phyloP scores from a whole-genome alignment of 495 filamentous ascomycete genomes.

The Chaetomium cochliodes region DNA sequence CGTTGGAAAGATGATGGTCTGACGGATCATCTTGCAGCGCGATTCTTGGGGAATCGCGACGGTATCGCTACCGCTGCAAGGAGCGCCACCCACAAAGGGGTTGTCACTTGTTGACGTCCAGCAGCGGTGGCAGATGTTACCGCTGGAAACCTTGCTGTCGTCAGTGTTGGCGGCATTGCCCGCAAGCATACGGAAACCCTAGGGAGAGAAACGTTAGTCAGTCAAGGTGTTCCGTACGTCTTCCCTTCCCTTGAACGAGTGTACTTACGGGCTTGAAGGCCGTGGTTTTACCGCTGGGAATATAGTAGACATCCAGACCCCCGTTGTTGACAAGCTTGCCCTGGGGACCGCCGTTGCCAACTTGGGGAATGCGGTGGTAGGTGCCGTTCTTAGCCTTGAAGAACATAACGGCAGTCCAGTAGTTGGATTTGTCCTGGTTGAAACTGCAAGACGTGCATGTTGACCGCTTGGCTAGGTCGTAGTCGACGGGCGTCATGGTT shows the following conservation, averaged over 20 bases:
- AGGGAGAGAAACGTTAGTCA: slow-evolving; percentile 37
- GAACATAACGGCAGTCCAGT: slow-evolving; percentile 73
- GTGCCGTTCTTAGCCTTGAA: slow-evolving; percentile 63
- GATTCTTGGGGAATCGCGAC: slow-evolving; percentile 53
- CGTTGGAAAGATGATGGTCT: slow-evolving; percentile 59
- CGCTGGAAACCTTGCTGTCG: slow-evolving; percentile 46
- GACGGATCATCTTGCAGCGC: slow-evolving; percentile 56
- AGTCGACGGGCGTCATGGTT: slow-evolving; percentile 57
- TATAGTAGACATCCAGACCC: slow-evolving; percentile 48
- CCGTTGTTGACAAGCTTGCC: slow-evolving; percentile 68
- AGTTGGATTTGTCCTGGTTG: slow-evolving; percentile 70
- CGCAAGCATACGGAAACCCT: slow-evolving; percentile 59
- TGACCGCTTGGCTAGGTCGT: slow-evolving; percentile 55
- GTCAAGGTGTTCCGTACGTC: neutral
- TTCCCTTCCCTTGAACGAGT: neutral
- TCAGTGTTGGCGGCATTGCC: slow-evolving; percentile 52
- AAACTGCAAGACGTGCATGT: slow-evolving; percentile 71
- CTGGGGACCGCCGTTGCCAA: slow-evolving; percentile 58
- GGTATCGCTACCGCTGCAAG: slow-evolving; percentile 52
- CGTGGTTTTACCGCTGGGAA: slow-evolving; percentile 50
- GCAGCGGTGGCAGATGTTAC: slow-evolving; percentile 58
- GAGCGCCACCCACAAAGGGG: slow-evolving; percentile 48
- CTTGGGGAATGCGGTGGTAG: slow-evolving; percentile 65
- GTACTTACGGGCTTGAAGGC: slow-evolving; percentile 54
- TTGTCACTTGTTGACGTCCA: slow-evolving; percentile 51